Evolutionary conservation across 2,329 filamentous ascomycete species (phyloP), one percentile per base, ranked within the genome.

Genomic region (Colletotrichum tropicicola): DNA sequence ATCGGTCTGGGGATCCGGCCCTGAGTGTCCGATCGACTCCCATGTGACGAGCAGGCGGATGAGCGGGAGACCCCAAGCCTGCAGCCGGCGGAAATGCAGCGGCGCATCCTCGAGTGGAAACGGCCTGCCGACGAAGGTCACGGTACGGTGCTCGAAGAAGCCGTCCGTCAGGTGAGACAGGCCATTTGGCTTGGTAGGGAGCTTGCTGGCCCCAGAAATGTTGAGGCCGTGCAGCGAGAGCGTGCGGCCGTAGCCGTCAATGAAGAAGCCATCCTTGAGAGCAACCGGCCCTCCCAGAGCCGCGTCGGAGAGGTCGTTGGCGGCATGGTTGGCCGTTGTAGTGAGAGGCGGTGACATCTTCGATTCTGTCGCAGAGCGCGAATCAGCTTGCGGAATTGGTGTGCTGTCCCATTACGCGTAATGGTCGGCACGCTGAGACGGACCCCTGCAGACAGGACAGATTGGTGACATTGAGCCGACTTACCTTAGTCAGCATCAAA

Each of bases 21-120:
- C 74, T 1, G 70, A 63, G 51, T 77, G 75, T 3, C 73, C 78
- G 7, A 81, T 69, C 6, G 79, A 76, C 61, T 81, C 79, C 79
- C 79, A 81, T 4, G 77, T 79, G n/a, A 81, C 77, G 12, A 81
- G 76, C 55, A 81, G 72, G 25, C 79, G 73, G 12, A 80, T 71
- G 23, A 81, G 68, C 28, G 78, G 76, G 35, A 78, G 63, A 0
- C 79, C 79, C 79, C 79, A 81, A 32, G 74, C 73, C 49, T 70
- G 73, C 27, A 81, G 70, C 3, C 78, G 72, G 17, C 72, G 69
- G 54, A 80, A 79, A 56, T 80, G 79, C 30, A 79, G 70, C 23
- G 73, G 76, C 5, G 79, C 79, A 37, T 80, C 76, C 17, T 74
- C 73, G 0, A 79, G 68, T 0, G 74, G 74, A 44, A 81, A 81